A percentile compares a stretch with the other conserved stretches of the same genome.
phyloP scores from a whole-genome alignment of 768 basidiomycete species.

The Trametes gibbosa region DNA sequence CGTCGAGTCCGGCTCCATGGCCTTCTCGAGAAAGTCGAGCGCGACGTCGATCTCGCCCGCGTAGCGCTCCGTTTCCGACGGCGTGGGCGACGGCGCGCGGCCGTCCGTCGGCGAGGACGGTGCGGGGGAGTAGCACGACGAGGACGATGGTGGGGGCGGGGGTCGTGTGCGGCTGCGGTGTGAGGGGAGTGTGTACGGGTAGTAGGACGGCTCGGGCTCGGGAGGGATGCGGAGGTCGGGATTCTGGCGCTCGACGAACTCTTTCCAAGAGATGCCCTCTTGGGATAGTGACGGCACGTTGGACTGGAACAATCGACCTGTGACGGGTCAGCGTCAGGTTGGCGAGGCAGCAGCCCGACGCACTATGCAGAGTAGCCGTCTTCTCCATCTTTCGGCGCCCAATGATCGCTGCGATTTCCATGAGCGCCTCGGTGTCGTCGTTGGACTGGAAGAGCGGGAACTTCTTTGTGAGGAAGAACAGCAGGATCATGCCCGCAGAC shows the following conservation, averaged over 20 bases:
- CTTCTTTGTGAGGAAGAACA: constrained; percentile 89
- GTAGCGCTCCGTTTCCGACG: constrained; percentile 40
- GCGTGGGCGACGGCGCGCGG: constrained; percentile 24
- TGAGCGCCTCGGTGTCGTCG: constrained; percentile 92
- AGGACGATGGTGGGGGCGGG: constrained; percentile 34
- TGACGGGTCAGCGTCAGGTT: background rate
- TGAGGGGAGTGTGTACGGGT: constrained; percentile 43
- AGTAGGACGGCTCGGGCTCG: constrained; percentile 49
- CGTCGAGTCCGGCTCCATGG: constrained; percentile 77
- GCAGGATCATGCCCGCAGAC: constrained; percentile 88
- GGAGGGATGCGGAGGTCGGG: constrained; percentile 59
- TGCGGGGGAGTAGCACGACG: constrained; percentile 28
- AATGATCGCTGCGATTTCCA: constrained; percentile 90
- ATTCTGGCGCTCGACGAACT: constrained; percentile 77
- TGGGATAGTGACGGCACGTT: constrained; percentile 79
- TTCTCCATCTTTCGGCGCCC: constrained; percentile 82
- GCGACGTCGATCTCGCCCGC: constrained; percentile 58
- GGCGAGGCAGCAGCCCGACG: background rate
- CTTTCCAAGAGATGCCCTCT: constrained; percentile 66
- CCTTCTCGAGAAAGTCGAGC: constrained; percentile 68
- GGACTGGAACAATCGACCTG: constrained; percentile 87
- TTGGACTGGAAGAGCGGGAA: constrained; percentile 94
- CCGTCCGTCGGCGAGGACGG: constrained; percentile 15
- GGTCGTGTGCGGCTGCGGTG: constrained; percentile 19
- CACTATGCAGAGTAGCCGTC: constrained; percentile 86